Base-by-base conservation (phyloP, 768 basidiomycete species). In the Leucocoprinus birnbaumii region DNA sequence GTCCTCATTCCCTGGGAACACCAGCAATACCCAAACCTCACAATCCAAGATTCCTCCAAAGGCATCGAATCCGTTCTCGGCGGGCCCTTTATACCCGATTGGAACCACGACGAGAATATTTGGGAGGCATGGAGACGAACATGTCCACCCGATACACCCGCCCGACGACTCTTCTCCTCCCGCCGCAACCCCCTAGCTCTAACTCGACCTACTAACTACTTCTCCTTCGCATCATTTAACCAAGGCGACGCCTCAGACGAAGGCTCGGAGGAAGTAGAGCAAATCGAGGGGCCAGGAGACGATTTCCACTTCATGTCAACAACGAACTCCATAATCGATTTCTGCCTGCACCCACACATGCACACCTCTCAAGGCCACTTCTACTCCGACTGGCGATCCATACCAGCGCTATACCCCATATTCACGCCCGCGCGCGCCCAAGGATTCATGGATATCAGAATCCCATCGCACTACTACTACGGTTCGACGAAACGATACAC, bases 101-200 rank as follows among this genome's bases (percentile, higher is more conserved):
- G 97, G 97, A 73, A 73, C 26, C 84, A 85, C 10, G 75, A 85
- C 43, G 93, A 95, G 2, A 87, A 74, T 47, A 89, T 97, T 45
- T 98, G 97, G 97, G 94, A 98, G 56, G 85, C 92, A 0, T 97
- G 86, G 77, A 84, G 96, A 13, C 83, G 93, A n/a, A 93, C 94
- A 0, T 99, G 97, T 67, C 73, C 82, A 18, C 92, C 94, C 1
- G 66, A 78, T 7, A 83, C 88, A 6, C 77, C 86, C 27, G 93
- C 96, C 0, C 85, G 97, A 3, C 85, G 88, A 21, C 78, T 98
- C 11, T 91, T 89, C 68, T 83, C 83, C 35, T 91, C 94, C 1
- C 76, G 89, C 9, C 85, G 92, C 37, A 72, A 80, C 42, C 65
- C 74, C 2, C 76, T 75, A 48, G 61, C 38, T 38, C n/a, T 68